A percentile compares a stretch with the other conserved stretches of the same genome.
Evolutionary conservation across 1,284 basidiomycete species (phyloP).

Genomic region (Apiotrichum laibachii): DNA sequence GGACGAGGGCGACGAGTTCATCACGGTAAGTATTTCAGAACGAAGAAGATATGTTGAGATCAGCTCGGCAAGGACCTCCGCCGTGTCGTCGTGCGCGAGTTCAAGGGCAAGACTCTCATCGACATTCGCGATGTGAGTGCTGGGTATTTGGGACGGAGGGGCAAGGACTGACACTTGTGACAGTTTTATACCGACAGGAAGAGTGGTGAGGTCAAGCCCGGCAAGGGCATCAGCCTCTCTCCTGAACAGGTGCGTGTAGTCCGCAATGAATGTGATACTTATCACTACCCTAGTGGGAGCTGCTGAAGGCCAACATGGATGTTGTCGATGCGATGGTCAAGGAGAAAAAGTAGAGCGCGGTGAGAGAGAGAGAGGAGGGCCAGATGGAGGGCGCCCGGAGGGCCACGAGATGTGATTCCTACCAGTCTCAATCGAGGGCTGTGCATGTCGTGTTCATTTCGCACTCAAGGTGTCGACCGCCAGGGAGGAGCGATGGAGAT

Average conservation of each 20-base stretch:
- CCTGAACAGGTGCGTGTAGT: conserved; percentile 62
- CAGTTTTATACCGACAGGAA: conserved; percentile 61
- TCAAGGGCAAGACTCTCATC: conserved; percentile 65
- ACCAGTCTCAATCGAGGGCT: too few species aligned
- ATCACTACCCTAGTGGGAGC: conserved; percentile 19
- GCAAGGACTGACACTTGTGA: background rate
- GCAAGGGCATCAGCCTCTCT: conserved; percentile 71
- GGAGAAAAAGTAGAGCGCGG: background rate
- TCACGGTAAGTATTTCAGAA: conserved; percentile 1
- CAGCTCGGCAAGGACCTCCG: conserved; percentile 56
- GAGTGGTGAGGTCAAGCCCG: conserved; percentile 65
- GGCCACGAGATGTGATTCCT: too few species aligned
- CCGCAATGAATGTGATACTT: background rate
- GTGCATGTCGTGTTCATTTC: too few species aligned
- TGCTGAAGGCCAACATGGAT: conserved; percentile 20
- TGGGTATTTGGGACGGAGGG: background rate
- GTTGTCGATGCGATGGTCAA: conserved; percentile 23
- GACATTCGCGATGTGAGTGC: conserved; percentile 66
- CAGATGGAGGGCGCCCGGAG: too few species aligned
- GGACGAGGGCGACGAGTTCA: conserved; percentile 11
- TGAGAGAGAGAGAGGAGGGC: too few species aligned
- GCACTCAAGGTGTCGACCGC: too few species aligned
- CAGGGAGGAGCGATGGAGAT: too few species aligned
- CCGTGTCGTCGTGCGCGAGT: conserved; percentile 65
- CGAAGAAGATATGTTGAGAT: background rate